Conservation (phyloP, 306 rosid species). For the Lithocarpus polystachyus region DNA sequence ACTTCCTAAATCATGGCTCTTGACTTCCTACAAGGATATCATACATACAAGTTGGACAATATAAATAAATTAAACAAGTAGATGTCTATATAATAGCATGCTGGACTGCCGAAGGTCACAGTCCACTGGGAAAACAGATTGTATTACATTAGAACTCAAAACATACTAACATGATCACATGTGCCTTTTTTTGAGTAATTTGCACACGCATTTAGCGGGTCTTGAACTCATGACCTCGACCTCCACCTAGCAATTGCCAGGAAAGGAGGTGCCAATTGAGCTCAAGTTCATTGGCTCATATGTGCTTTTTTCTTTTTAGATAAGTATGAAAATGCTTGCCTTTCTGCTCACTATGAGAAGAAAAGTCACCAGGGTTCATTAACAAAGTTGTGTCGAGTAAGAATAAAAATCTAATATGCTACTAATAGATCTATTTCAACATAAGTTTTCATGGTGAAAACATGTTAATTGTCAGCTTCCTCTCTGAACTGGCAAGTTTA, state of each 20-base stretch:
- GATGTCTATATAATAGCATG: conserved; percentile 17
- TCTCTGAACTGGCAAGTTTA: conserved; percentile 13
- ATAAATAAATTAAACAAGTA: conserved; percentile 8
- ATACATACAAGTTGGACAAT: neutral
- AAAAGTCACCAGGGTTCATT: neutral
- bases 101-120: conserved; percentile 8
- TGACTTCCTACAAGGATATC: conserved; percentile 3
- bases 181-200: neutral
- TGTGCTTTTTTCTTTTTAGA: too few relatives aligned
- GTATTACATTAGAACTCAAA: neutral
- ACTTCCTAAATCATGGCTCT: neutral
- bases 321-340: neutral
- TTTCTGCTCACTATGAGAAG: neutral
- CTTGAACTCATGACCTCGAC: too few relatives aligned
- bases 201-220: too few relatives aligned
- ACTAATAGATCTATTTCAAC: neutral
- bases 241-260: too few relatives aligned
- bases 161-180: neutral
- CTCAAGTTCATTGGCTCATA: too few relatives aligned
- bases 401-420: neutral
- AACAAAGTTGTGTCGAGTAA: neutral
- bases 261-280: too few relatives aligned
- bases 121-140: neutral
- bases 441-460: neutral
- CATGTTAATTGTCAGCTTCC: neutral